Base-by-base conservation (phyloP, 768 basidiomycete species). In the Lactifluus subvellereus region DNA sequence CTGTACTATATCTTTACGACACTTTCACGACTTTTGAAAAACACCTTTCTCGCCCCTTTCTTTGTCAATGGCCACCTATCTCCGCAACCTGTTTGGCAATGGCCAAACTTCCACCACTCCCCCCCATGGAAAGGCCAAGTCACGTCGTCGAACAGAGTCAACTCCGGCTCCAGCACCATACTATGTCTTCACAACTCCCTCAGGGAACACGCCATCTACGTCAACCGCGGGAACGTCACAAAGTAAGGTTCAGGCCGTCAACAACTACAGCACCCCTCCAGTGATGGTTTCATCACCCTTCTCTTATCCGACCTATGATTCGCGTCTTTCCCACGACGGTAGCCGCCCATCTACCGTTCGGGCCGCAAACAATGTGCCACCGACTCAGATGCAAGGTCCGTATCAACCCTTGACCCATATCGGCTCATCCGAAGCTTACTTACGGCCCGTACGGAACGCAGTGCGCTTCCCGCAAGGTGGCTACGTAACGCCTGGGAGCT, bases 1-100 rank as follows among this genome's bases (percentile, higher is more conserved):
- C 54, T 52, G 30, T 64, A 48, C 47, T 45, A 51, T 56, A 50
- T 40, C 49, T 42, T 56, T 18, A 57, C 61, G 54, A 64, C 13
- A 18, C 6, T 51, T 47, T 65, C 51, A 65, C 64, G 64, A 63
- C 49, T 38, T 49, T 40, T n/a, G 10, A n/a, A 22, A 43, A 61
- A 4, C 3, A 49, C n/a, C 43, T 54, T 27, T 47, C 49, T 27
- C 35, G 27, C 5, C n/a, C 22, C 53, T 38, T 48, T 60, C 54
- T 20, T 38, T 57, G 67, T 59, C 4, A 60, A 82, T 82, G 81
- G 76, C 80, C 54, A 78, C 82, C 38, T 80, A 80, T 73, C 69
- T 83, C 61, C 82, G 82, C 64, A 79, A 71, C 62, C 72, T 79
- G 67, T 80, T 80, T 60, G 78, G 79, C 48, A 74, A 73, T 43